These are phyloP conservation scores for Scheffersomyces parashehatae DNA, from an alignment of 1,139 yeast genomes.

Conservation along the genomic window DNA sequence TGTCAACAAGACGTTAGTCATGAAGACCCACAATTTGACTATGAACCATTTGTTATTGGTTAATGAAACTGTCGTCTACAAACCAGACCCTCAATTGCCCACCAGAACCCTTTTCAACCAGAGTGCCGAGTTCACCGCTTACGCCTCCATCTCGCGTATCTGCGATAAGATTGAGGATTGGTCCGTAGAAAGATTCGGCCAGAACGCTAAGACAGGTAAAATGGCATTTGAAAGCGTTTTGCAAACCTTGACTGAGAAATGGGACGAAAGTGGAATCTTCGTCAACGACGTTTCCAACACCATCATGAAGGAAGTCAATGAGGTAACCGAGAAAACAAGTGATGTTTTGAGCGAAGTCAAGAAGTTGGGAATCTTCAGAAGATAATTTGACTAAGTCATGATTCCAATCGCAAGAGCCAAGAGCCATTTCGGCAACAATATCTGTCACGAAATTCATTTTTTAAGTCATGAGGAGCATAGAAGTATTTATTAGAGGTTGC, in stretches of 20 bases:
- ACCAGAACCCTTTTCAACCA: constrained; percentile 68
- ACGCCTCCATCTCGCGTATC: constrained; percentile 64
- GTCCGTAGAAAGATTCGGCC: constrained; percentile 85
- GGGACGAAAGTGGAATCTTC: constrained; percentile 49
- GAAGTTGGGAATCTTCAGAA: constrained; percentile 24
- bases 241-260: constrained; percentile 49
- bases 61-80: constrained; percentile 79
- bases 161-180: constrained; percentile 89
- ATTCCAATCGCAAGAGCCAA: neutral
- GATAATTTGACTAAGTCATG: constrained; percentile 1
- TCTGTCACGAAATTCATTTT: neutral
- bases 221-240: constrained; percentile 83
- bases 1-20: constrained; percentile 57
- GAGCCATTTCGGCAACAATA: neutral
- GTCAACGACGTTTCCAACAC: constrained; percentile 35
- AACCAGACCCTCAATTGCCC: constrained; percentile 62
- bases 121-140: constrained; percentile 87
- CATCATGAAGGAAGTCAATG: constrained; percentile 20
- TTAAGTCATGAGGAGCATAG: neutral
- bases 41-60: constrained; percentile 77
- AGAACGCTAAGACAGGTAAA: constrained; percentile 81
- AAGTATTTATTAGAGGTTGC: neutral
- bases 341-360: constrained; percentile 41
- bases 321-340: constrained; percentile 31
- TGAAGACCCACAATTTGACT: constrained; percentile 88